These are phyloP conservation scores for Hanseniaspora guilliermondii DNA, from an alignment of 805 yeast species.

Conservation along the genomic window DNA sequence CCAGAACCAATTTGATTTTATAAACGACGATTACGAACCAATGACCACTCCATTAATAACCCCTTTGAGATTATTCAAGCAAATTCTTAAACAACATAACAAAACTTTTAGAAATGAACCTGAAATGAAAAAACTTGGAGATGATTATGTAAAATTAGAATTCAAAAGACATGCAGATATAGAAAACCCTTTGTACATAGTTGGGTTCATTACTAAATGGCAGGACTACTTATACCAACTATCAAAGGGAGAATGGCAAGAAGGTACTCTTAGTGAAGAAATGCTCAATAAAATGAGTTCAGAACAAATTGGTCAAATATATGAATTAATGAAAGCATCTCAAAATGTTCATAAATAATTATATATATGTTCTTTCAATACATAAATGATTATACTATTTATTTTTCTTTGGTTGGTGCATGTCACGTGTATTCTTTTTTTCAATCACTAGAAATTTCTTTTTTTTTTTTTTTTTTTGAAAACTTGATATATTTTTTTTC, in stretches of 20 bases:
- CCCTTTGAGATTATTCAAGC: constrained; percentile 65
- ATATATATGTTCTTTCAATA: not conserved
- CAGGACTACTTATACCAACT: constrained; percentile 63
- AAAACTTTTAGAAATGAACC: constrained; percentile 31
- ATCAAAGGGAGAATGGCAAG: constrained; percentile 51
- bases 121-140: constrained; percentile 69
- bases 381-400: not conserved
- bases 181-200: constrained; percentile 85
- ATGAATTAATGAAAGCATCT: constrained; percentile 70
- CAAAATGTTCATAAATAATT: constrained; percentile 21
- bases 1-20: not conserved
- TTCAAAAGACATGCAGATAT: constrained; percentile 69
- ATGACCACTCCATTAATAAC: constrained; percentile 48
- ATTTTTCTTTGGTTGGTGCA: too few species aligned
- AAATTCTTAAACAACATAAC: constrained; percentile 69
- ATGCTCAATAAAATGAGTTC: constrained; percentile 76
- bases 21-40: constrained; percentile 3
- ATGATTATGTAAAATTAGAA: constrained; percentile 77
- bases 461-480: too few species aligned
- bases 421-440: too few species aligned
- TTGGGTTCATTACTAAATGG: constrained; percentile 91
- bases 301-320: constrained; percentile 75
- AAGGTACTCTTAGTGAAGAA: constrained; percentile 45
- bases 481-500: too few species aligned
- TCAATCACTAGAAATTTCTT: too few species aligned